These are phyloP conservation scores for Fraxinus anomala DNA, from an alignment of 257 asterid species.

Conservation along the genomic window DNA sequence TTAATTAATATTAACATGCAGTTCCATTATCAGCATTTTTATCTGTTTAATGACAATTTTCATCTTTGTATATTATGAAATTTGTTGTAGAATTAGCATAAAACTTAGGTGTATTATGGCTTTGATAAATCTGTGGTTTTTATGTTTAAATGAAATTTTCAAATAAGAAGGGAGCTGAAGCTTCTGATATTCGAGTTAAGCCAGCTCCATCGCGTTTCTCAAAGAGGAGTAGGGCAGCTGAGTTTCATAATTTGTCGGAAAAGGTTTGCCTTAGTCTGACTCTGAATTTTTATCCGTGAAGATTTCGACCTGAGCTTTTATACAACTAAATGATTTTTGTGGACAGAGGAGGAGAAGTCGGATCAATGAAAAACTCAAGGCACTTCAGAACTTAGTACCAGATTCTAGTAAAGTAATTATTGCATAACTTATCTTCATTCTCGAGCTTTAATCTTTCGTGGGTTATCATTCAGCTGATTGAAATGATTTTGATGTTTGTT, in stretches of 20 bases:
- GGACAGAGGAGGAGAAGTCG: slow-evolving; percentile 93
- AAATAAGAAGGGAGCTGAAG: slow-evolving; percentile 57
- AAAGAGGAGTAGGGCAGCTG: slow-evolving; percentile 94
- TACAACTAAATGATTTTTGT: slow-evolving; percentile 25
- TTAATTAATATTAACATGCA: background rate
- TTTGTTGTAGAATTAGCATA: background rate
- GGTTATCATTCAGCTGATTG: slow-evolving; percentile 17
- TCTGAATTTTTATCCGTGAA: slow-evolving; percentile 13
- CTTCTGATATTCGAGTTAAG: slow-evolving; percentile 45
- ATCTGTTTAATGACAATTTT: background rate
- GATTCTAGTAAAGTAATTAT: slow-evolving; percentile 76
- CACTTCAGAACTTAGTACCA: slow-evolving; percentile 87
- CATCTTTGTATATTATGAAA: background rate
- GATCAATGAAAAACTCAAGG: slow-evolving; percentile 92
- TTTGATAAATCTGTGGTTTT: background rate
- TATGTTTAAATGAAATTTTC: slow-evolving; percentile 13
- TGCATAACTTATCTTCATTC: slow-evolving; percentile 5
- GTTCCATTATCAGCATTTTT: background rate
- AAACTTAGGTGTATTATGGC: background rate
- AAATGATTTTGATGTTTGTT: slow-evolving; percentile 26
- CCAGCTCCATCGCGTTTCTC: slow-evolving; percentile 61
- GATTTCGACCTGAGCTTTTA: slow-evolving; percentile 18
- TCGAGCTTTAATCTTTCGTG: slow-evolving; percentile 5
- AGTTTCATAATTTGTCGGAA: slow-evolving; percentile 88
- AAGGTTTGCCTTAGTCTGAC: slow-evolving; percentile 54